Evolutionary conservation across 805 yeast genomes (phyloP).

Genomic region (Candida suzukii): DNA sequence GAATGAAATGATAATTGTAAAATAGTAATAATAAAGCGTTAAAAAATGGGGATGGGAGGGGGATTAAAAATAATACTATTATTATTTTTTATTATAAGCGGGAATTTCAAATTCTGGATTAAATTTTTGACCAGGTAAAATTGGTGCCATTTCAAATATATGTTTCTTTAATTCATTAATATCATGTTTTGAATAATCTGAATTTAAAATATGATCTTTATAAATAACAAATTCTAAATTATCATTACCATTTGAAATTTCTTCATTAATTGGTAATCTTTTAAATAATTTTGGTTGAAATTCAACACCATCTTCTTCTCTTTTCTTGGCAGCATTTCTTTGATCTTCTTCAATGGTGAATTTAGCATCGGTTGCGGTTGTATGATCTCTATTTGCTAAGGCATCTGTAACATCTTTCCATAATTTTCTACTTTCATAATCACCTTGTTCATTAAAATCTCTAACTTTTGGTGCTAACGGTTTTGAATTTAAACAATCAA

Average conservation of each 20-base stretch:
- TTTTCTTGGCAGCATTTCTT: slow-evolving; percentile 61
- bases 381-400: slow-evolving; percentile 72
- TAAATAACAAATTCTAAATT: slow-evolving; percentile 61
- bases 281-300: slow-evolving; percentile 77
- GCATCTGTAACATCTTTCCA: slow-evolving; percentile 85
- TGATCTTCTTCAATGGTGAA: slow-evolving; percentile 83
- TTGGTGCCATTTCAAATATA: slow-evolving; percentile 64
- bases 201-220: slow-evolving; percentile 32
- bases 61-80: background rate
- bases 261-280: slow-evolving; percentile 29
- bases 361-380: slow-evolving; percentile 82
- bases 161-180: slow-evolving; percentile 36
- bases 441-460: slow-evolving; percentile 73
- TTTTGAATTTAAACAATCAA: slow-evolving; percentile 51
- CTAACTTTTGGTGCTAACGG: slow-evolving; percentile 65
- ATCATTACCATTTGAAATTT: slow-evolving; percentile 20
- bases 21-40: background rate
- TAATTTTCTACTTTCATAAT: slow-evolving; percentile 69
- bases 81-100: slow-evolving; percentile 45
- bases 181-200: slow-evolving; percentile 43
- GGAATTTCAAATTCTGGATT: slow-evolving; percentile 61
- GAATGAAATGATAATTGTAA: too few relatives aligned
- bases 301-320: slow-evolving; percentile 72
- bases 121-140: slow-evolving; percentile 74
- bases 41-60: background rate